phyloP scores from a whole-genome alignment of 805 yeast species.

The Cyberlindnera samutprakarnensis region DNA sequence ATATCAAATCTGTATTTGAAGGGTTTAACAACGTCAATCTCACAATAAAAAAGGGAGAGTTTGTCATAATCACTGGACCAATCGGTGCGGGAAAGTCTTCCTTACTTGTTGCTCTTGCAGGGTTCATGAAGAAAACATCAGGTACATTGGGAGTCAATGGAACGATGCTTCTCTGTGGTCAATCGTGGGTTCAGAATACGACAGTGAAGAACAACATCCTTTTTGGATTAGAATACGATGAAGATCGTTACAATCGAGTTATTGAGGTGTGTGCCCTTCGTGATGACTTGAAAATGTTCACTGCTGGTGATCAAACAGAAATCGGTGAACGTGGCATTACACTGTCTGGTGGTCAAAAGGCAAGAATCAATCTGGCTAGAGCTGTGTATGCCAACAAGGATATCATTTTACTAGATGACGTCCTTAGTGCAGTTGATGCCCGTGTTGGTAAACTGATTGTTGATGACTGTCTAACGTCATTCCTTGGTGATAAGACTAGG shows the following conservation, averaged over 20 bases:
- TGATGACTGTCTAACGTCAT: conserved; percentile 48
- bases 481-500: conserved; percentile 48
- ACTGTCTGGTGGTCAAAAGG: conserved; percentile 75
- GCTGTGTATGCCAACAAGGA: conserved; percentile 60
- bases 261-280: conserved; percentile 52
- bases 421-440: conserved; percentile 71
- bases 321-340: conserved; percentile 77
- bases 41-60: conserved; percentile 31
- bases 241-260: conserved; percentile 41
- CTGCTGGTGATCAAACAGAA: conserved; percentile 63
- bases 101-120: conserved; percentile 56
- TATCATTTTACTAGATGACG: conserved; percentile 63
- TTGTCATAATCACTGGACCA: conserved; percentile 66
- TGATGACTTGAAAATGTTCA: conserved; percentile 50
- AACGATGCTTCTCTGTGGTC: conserved; percentile 37
- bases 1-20: conserved; percentile 7
- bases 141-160: conserved; percentile 50
- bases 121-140: conserved; percentile 45
- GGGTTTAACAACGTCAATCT: conserved; percentile 10
- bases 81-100: conserved; percentile 79
- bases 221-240: conserved; percentile 48
- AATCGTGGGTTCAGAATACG: conserved; percentile 73
- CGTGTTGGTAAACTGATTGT: conserved; percentile 67
- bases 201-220: conserved; percentile 60
- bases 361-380: conserved; percentile 62